A percentile compares a stretch with the other conserved stretches of the same genome.
Evolutionary conservation across 257 asterid genomes (phyloP).

Genomic region (Ajuga chamaepitys): DNA sequence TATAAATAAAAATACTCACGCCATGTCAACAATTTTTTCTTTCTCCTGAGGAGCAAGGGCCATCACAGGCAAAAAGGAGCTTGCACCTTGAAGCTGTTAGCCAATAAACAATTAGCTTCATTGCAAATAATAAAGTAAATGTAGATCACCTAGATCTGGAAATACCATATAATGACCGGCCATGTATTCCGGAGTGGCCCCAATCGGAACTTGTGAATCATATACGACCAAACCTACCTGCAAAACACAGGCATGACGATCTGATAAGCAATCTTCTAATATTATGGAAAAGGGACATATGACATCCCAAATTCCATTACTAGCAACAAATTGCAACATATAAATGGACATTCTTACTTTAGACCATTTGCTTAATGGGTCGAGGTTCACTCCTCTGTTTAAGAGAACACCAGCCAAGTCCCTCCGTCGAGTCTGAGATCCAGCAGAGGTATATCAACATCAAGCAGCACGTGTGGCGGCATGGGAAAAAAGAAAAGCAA

Average conservation of each 20-base stretch:
- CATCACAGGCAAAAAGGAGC: slow-evolving; percentile 94
- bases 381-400: slow-evolving; percentile 94
- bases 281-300: background rate
- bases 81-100: slow-evolving; percentile 82
- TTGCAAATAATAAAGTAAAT: background rate
- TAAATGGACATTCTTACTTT: slow-evolving; percentile 46
- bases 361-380: slow-evolving; percentile 97
- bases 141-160: background rate
- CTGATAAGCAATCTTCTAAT: background rate
- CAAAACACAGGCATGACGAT: slow-evolving; percentile 1
- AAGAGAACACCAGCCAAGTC: slow-evolving; percentile 91
- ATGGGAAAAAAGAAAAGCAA: background rate
- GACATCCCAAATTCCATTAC: background rate
- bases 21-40: slow-evolving; percentile 86
- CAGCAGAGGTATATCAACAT: slow-evolving; percentile 12
- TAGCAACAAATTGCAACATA: background rate
- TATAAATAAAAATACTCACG: slow-evolving; percentile 49
- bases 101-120: slow-evolving; percentile 24
- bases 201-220: slow-evolving; percentile 94
- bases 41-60: slow-evolving; percentile 98
- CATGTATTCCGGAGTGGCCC: slow-evolving; percentile 98
- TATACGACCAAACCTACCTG: slow-evolving; percentile 95
- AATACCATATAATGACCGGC: slow-evolving; percentile 98
- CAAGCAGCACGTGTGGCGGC: background rate
- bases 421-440: slow-evolving; percentile 77